Evolutionary conservation across 257 asterid genomes (phyloP).

Genomic region (Cruciata laevipes): DNA sequence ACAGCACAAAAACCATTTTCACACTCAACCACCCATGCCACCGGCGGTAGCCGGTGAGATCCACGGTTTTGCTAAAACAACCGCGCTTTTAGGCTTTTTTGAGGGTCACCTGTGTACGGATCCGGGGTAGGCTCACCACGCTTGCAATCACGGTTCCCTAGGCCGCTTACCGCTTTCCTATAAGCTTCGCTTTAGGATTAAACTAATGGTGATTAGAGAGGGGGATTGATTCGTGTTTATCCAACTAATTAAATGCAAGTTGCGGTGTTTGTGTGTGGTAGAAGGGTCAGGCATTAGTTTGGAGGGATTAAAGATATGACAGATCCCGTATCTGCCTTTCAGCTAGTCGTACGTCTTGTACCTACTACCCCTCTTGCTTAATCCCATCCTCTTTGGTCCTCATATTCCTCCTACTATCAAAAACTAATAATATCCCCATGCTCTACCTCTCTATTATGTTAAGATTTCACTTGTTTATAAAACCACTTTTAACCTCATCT

Average conservation of each 20-base stretch:
- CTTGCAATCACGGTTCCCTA: slow-evolving; percentile 36
- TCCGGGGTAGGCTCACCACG: slow-evolving; percentile 26
- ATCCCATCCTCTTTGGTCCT: neutral
- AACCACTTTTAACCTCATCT: too few species aligned
- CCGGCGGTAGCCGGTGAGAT: neutral
- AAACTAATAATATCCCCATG: too few species aligned
- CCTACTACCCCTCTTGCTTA: neutral
- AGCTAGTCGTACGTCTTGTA: slow-evolving; percentile 26
- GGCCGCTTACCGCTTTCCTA: slow-evolving; percentile 26
- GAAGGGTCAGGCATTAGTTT: slow-evolving; percentile 9
- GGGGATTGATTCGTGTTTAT: neutral
- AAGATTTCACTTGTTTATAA: too few species aligned
- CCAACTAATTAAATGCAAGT: neutral
- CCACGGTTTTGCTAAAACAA: neutral
- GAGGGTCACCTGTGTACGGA: slow-evolving; percentile 52
- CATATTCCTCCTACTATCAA: too few species aligned
- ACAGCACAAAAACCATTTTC: slow-evolving; percentile 3
- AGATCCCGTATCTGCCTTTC: slow-evolving; percentile 26
- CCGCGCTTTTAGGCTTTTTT: neutral
- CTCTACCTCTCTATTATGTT: too few species aligned
- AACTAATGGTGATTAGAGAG: neutral
- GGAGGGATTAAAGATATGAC: slow-evolving; percentile 14
- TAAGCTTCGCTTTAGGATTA: slow-evolving; percentile 16
- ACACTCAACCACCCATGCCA: slow-evolving; percentile 2
- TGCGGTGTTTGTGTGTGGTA: neutral